Conservation (phyloP, 805 yeast species). For the Metschnikowia proteae region DNA sequence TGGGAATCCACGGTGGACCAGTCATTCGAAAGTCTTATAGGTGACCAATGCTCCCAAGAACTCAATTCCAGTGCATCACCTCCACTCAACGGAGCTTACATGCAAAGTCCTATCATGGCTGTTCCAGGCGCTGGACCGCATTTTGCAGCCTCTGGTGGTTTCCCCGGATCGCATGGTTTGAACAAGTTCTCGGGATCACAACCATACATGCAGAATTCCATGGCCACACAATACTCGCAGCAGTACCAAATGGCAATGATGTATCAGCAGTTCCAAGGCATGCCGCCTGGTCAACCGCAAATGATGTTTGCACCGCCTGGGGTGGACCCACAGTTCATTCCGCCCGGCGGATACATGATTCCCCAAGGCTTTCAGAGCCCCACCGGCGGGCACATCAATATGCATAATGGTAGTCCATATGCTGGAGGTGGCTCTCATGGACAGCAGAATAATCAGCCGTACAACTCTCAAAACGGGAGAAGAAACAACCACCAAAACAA, state of each 20-base stretch:
- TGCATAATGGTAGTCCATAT: constrained; percentile 16
- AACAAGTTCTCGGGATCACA: constrained; percentile 20
- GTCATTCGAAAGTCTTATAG: constrained; percentile 51
- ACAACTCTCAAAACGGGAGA: constrained; percentile 13
- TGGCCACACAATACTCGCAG: constrained; percentile 32
- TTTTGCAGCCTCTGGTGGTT: constrained; percentile 17
- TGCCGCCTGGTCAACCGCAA: constrained; percentile 33
- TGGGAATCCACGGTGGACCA: constrained; percentile 63
- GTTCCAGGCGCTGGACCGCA: constrained; percentile 20
- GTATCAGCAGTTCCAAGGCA: constrained; percentile 33
- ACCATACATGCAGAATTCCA: constrained; percentile 31
- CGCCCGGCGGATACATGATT: constrained; percentile 35
- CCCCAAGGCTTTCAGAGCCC: constrained; percentile 26
- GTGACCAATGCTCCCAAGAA: constrained; percentile 25
- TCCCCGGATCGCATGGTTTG: constrained; percentile 13
- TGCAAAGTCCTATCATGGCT: constrained; percentile 29
- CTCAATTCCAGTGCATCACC: constrained; percentile 8
- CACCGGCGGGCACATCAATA: constrained; percentile 24
- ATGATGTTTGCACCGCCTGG: constrained; percentile 30
- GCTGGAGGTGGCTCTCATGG: constrained; percentile 8
- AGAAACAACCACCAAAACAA: constrained; percentile 14
- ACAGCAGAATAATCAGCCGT: neutral
- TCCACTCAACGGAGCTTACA: constrained; percentile 24
- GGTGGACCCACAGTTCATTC: constrained; percentile 29
- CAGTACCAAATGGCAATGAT: constrained; percentile 38